phyloP scores from a whole-genome alignment of 371 early-diverging fungal species.

The Haplosporangium sp. region DNA sequence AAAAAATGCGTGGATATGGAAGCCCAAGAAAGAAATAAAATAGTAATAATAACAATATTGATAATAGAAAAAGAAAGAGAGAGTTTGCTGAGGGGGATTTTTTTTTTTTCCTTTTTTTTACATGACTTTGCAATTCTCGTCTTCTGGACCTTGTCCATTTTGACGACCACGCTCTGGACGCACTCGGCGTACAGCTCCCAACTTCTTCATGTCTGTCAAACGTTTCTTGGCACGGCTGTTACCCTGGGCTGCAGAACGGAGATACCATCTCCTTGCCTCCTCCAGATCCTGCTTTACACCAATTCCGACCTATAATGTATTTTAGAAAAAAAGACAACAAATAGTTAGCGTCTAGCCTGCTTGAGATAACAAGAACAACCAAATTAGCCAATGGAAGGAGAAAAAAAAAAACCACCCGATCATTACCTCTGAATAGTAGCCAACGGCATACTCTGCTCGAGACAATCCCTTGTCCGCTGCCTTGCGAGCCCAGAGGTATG shows the following conservation, averaged over 20 bases:
- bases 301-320: constrained; percentile 63
- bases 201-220: constrained; percentile 73
- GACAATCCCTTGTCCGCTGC: constrained; percentile 90
- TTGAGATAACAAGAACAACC: not conserved
- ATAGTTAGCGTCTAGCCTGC: constrained; percentile 10
- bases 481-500: constrained; percentile 88
- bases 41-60: not conserved
- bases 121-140: constrained; percentile 51
- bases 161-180: constrained; percentile 50
- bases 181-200: constrained; percentile 60
- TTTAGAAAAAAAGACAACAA: not conserved
- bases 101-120: constrained; percentile 5
- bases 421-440: constrained; percentile 80
- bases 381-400: not conserved
- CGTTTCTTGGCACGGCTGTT: constrained; percentile 82
- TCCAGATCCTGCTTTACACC: constrained; percentile 75
- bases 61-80: not conserved
- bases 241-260: constrained; percentile 82
- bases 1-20: too few species aligned
- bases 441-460: constrained; percentile 91
- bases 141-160: constrained; percentile 30
- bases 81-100: not conserved
- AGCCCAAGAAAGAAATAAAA: not conserved
- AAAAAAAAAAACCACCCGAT: not conserved
- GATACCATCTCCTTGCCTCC: constrained; percentile 76